Evolutionary conservation across 2,329 filamentous ascomycete genomes (phyloP), one percentile per base, ranked within the genome.

Genomic region (Xylaria hypoxylon): DNA sequence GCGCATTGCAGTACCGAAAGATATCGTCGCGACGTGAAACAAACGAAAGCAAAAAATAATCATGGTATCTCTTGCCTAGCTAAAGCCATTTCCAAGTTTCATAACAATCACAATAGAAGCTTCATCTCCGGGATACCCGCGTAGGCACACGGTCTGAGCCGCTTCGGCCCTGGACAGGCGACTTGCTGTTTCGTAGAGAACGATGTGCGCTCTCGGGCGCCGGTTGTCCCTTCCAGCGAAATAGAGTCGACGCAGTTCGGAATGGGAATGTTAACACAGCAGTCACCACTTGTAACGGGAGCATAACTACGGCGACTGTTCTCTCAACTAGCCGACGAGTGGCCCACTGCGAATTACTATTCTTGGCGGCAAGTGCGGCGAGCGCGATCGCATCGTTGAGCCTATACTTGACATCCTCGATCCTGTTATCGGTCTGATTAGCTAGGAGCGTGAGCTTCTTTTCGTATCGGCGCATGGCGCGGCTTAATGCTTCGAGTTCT

Each of bases 391-490:
- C 90, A 73, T 97, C 94, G 68, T 90, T 88, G 15, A 96, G 79
- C 40, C 91, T 86, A 0, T 84, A 82, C 70, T 97, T 92, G 4
- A 97, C 82, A 22, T 89, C 86, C 45, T 88, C 86, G 64, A 97
- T 87, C 26, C 91, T 87, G 8, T 89, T 86, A 70, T 97, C 93
- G 2, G 90, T 92, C 74, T 95, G 90, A 61, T 91, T 85, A 10
- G 92, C 86, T 31, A 94, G 86, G 7, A 94, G 83, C 0, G 90
- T 90, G 4, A 91, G 89, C 73, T 94, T 92, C 80, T 97, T 97
- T 81, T 98, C 95, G 74, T 97, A 97, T 40, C 93, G 89, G 22
- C 95, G 87, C 50, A 98, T 91, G 3, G 95, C 94, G 53, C 95
- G 90, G 73, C 94, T 96, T 35, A 98, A 82, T 0, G 93, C 92